phyloP scores from a whole-genome alignment of 441 rosid species.

The Kokia cookei region DNA sequence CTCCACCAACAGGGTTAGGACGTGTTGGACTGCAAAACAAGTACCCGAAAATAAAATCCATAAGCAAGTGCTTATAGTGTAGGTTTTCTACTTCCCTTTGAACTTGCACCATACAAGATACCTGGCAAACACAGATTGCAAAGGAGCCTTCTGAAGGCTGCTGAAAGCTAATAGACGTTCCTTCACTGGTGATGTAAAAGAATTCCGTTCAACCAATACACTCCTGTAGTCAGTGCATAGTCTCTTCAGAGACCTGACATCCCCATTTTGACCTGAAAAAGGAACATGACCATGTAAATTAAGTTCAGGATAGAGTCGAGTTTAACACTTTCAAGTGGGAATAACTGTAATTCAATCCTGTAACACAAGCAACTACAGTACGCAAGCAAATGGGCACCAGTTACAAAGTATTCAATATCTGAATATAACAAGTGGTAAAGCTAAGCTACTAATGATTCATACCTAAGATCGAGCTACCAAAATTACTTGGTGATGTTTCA shows the following conservation, averaged over 20 bases:
- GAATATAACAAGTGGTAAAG: neutral
- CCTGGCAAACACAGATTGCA: constrained; percentile 99
- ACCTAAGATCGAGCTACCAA: neutral
- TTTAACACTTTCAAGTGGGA: neutral
- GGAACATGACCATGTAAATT: neutral
- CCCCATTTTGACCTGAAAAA: constrained; percentile 77
- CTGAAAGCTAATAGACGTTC: constrained; percentile 69
- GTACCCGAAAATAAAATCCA: constrained; percentile 9
- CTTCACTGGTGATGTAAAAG: constrained; percentile 91
- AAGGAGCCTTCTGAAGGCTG: constrained; percentile 70
- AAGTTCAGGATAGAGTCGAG: neutral
- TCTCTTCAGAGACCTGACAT: constrained; percentile 83
- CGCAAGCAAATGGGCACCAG: neutral
- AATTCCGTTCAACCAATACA: constrained; percentile 81
- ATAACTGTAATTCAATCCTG: neutral
- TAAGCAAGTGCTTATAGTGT: neutral
- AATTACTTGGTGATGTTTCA: constrained; percentile 53
- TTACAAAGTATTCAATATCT: neutral
- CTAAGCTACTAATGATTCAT: neutral
- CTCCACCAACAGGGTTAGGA: constrained; percentile 93
- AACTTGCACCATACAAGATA: constrained; percentile 20
- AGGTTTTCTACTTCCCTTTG: constrained; percentile 1
- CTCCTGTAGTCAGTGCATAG: constrained; percentile 71
- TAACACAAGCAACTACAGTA: neutral
- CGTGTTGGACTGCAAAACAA: constrained; percentile 73